A percentile compares a stretch with the other conserved stretches of the same genome.
phyloP scores from a whole-genome alignment of 202 grass and related monocot species.

The Musa balbisiana region DNA sequence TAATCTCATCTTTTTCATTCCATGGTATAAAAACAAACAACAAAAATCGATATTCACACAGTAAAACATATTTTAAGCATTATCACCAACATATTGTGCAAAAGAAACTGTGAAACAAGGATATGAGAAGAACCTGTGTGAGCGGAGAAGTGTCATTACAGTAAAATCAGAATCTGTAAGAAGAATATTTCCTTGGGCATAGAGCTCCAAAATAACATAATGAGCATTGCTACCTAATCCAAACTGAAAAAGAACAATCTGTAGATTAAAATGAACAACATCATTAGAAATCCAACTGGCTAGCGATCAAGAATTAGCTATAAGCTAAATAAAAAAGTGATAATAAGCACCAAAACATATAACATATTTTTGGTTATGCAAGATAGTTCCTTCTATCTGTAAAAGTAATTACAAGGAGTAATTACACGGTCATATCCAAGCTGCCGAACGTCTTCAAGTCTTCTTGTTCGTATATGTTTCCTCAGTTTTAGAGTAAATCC shows the following conservation, averaged over 20 bases:
- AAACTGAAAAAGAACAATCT: conserved; percentile 96
- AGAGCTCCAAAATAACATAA: conserved; percentile 80
- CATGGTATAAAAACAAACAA: neutral
- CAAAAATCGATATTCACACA: neutral
- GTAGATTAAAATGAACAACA: conserved; percentile 25
- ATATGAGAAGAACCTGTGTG: conserved; percentile 60
- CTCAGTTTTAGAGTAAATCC: conserved; percentile 93
- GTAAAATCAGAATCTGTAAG: conserved; percentile 83
- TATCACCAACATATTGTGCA: conserved; percentile 5
- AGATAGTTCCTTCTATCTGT: conserved; percentile 1
- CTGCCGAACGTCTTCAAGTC: conserved; percentile 91
- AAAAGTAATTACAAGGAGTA: conserved; percentile 10
- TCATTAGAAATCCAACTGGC: conserved; percentile 1
- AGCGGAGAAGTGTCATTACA: conserved; percentile 92
- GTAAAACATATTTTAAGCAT: too few relatives aligned
- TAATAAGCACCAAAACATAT: neutral
- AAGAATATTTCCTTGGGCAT: conserved; percentile 96
- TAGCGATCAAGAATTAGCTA: neutral
- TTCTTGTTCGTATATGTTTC: conserved; percentile 80
- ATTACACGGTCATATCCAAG: conserved; percentile 97
- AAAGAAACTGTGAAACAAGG: conserved; percentile 13
- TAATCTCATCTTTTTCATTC: too few relatives aligned
- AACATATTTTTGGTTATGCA: neutral
- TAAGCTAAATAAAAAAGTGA: neutral
- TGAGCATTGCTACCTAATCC: conserved; percentile 81